A percentile compares a stretch with the other conserved stretches of the same genome.
Evolutionary conservation across 1,284 basidiomycete genomes (phyloP).

Genomic region (Pseudomicrostroma phylloplanum): DNA sequence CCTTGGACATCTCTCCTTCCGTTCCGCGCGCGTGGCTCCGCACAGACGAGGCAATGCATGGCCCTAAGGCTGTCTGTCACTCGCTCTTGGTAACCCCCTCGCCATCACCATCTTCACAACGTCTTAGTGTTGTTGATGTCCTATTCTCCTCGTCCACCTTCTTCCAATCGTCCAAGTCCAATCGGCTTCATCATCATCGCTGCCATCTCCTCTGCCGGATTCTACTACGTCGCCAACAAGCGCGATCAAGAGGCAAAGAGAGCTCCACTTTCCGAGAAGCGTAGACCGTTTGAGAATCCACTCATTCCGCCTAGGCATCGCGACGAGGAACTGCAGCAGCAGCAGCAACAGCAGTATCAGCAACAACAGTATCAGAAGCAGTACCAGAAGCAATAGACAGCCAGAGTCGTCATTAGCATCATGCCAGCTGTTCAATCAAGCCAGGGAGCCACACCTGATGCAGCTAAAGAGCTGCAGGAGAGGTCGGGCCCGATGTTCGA

Average conservation of each 20-base stretch:
- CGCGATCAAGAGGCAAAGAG: slow-evolving; percentile 35
- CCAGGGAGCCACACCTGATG: background rate
- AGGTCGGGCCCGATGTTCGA: slow-evolving; percentile 59
- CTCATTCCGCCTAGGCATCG: slow-evolving; percentile 26
- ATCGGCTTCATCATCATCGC: slow-evolving; percentile 32
- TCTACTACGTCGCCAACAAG: slow-evolving; percentile 32
- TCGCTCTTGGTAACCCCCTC: too few species aligned
- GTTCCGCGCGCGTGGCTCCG: too few species aligned
- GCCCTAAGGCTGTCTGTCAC: too few species aligned
- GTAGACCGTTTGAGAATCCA: slow-evolving; percentile 43
- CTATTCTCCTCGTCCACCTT: slow-evolving; percentile 3
- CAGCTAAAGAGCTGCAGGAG: background rate
- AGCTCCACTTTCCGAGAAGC: slow-evolving; percentile 28
- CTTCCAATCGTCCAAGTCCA: slow-evolving; percentile 25
- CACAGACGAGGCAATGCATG: too few species aligned
- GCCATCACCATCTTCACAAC: too few species aligned
- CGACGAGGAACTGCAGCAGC: background rate
- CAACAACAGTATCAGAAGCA: background rate
- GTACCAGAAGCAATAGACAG: background rate
- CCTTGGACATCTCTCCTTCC: too few species aligned
- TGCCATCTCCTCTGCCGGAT: slow-evolving; percentile 32
- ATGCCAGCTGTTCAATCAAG: background rate
- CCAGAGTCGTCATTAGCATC: background rate
- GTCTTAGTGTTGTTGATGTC: background rate
- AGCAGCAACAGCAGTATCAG: background rate